Evolutionary conservation across 164 flowering plant species (phyloP).

Genomic region (Piper betle): DNA sequence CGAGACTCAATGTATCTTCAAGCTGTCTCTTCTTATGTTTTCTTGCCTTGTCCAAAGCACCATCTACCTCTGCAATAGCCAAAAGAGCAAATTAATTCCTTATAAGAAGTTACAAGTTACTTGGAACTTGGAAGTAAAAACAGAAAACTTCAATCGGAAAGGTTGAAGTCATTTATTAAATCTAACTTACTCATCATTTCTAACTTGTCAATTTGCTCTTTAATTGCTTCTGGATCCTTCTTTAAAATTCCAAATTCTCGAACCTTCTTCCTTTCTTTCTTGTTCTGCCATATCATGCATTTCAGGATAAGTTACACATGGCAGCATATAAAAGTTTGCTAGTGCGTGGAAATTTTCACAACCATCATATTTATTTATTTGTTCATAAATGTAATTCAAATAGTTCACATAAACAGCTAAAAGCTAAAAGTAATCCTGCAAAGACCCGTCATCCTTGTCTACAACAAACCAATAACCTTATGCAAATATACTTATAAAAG

Average conservation of each 20-base stretch:
- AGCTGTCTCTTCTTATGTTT: constrained; percentile 98
- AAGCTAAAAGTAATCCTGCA: neutral
- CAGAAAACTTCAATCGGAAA: neutral
- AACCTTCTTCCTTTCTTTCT: constrained; percentile 95
- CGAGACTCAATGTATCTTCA: constrained; percentile 90
- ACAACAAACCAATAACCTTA: neutral
- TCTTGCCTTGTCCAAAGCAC: constrained; percentile 97
- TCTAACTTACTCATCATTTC: constrained; percentile 79
- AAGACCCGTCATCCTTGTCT: neutral
- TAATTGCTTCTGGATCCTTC: constrained; percentile 89
- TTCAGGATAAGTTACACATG: too few relatives aligned
- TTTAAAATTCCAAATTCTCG: constrained; percentile 95
- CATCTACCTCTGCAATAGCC: constrained; percentile 71
- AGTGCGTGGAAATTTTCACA: too few relatives aligned
- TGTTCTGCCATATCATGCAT: constrained; percentile 43
- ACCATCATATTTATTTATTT: too few relatives aligned
- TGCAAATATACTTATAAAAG: too few relatives aligned
- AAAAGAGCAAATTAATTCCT: neutral
- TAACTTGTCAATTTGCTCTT: constrained; percentile 83
- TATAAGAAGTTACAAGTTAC: neutral
- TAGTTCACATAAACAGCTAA: too few relatives aligned
- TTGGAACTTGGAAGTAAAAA: too few relatives aligned
- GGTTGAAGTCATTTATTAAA: too few relatives aligned
- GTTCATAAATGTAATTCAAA: too few relatives aligned
- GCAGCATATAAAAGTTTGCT: too few relatives aligned